phyloP scores from a whole-genome alignment of 2,329 filamentous ascomycete species.

The Dothistroma pini region DNA sequence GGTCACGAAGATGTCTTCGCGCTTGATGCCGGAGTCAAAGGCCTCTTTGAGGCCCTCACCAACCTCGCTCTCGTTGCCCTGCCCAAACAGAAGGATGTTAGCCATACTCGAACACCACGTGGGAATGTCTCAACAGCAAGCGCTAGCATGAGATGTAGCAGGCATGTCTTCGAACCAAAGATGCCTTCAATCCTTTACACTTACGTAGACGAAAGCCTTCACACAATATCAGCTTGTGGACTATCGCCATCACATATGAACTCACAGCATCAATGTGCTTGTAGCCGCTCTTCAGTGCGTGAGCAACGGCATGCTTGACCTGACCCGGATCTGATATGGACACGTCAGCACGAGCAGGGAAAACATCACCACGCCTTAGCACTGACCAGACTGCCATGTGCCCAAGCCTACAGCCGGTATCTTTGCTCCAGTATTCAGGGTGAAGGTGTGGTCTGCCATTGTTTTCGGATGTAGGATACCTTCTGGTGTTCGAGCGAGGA shows the following conservation, averaged over 20 bases:
- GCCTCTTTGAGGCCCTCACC: slow-evolving; percentile 73
- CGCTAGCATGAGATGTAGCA: no score
- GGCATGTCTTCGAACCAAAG: no score
- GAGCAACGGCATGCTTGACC: slow-evolving; percentile 46
- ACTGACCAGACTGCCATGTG: slow-evolving; percentile 36
- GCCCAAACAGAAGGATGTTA: no score
- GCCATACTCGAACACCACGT: no score
- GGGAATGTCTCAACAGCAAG: no score
- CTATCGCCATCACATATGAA: background rate
- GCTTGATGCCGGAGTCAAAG: slow-evolving; percentile 62
- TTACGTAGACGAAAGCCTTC: slow-evolving; percentile 64
- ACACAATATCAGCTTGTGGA: background rate
- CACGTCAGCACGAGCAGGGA: slow-evolving; percentile 3
- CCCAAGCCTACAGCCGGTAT: slow-evolving; percentile 39
- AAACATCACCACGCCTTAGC: background rate
- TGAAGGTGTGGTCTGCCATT: slow-evolving; percentile 30
- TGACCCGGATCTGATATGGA: slow-evolving; percentile 37
- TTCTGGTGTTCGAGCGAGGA: slow-evolving; percentile 29
- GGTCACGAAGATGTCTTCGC: slow-evolving; percentile 77
- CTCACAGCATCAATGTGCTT: slow-evolving; percentile 57
- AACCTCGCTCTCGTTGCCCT: slow-evolving; percentile 73
- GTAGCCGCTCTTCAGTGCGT: slow-evolving; percentile 49
- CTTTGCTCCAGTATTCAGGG: slow-evolving; percentile 38
- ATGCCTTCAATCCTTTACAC: no score
- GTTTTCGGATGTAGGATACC: slow-evolving; percentile 28